phyloP scores from a whole-genome alignment of 495 filamentous ascomycete genomes.

The Neurospora sp. region DNA sequence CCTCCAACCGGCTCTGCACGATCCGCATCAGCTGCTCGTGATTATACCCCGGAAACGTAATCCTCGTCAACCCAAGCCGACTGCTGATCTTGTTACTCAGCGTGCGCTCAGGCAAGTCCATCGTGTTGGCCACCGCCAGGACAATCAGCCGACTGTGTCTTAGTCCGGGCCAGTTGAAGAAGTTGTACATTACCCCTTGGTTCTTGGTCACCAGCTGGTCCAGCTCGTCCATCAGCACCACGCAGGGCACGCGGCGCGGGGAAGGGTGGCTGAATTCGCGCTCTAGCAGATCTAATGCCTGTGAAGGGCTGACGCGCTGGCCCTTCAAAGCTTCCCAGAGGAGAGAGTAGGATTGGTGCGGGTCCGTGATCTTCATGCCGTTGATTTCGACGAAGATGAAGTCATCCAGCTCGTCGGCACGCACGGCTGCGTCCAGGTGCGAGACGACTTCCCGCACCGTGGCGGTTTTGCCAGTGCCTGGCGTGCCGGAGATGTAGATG shows the following conservation, averaged over 20 bases:
- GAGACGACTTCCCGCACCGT: conserved; percentile 93
- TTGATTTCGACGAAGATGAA: conserved; percentile 99
- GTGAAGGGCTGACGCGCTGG: conserved; percentile 82
- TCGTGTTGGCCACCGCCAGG: conserved; percentile 95
- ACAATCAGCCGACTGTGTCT: conserved; percentile 89
- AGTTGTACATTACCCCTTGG: conserved; percentile 99
- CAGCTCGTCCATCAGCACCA: conserved; percentile 98
- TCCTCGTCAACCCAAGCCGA: conserved; percentile 77
- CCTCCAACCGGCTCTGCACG: conserved; percentile 77
- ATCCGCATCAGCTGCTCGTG: conserved; percentile 98
- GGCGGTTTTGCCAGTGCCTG: conserved; percentile 97
- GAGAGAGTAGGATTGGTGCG: conserved; percentile 89
- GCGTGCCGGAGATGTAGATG: conserved; percentile 99
- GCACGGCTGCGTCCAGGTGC: conserved; percentile 74
- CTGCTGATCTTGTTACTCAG: conserved; percentile 96
- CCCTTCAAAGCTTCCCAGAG: conserved; percentile 95
- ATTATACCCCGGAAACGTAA: conserved; percentile 95
- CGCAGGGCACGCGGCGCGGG: conserved; percentile 85
- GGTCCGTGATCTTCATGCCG: conserved; percentile 98
- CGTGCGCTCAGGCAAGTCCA: conserved; percentile 96
- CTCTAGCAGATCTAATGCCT: conserved; percentile 84
- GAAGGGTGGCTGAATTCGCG: conserved; percentile 83
- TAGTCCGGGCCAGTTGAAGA: conserved; percentile 99
- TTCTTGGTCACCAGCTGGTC: conserved; percentile 97
- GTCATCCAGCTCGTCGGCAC: conserved; percentile 88